Conservation (phyloP, 176 grass and related monocot genomes). For the Saccharum officinarum region DNA sequence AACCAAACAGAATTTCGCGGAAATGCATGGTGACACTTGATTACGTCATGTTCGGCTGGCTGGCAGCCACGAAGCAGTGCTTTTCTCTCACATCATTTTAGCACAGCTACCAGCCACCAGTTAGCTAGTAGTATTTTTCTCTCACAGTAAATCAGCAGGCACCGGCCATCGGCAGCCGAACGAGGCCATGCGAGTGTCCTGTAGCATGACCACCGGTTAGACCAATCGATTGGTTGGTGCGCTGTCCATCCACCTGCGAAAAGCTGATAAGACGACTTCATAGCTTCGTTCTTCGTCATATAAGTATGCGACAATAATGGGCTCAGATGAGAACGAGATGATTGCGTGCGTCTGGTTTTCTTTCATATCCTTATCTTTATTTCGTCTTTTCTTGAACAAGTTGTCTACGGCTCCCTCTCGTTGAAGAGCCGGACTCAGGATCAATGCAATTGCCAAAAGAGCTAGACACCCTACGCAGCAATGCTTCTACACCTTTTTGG, state of each 20-base stretch:
- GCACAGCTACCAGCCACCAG: too few species aligned
- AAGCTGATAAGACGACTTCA: neutral
- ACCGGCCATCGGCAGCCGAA: too few species aligned
- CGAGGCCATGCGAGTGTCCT: neutral
- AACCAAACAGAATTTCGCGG: neutral
- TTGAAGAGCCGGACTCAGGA: too few species aligned
- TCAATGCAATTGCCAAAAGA: too few species aligned
- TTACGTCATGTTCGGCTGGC: too few species aligned
- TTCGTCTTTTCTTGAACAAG: conserved; percentile 18
- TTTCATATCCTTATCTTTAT: neutral
- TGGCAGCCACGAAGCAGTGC: too few species aligned
- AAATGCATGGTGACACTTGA: neutral
- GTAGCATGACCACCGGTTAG: neutral
- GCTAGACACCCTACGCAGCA: too few species aligned
- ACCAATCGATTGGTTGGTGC: neutral
- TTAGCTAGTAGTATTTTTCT: too few species aligned
- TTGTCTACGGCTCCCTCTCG: neutral
- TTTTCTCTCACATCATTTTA: too few species aligned
- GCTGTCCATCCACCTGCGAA: neutral
- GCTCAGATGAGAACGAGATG: neutral
- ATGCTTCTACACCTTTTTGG: too few species aligned
- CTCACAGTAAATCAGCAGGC: too few species aligned
- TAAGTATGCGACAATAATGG: too few species aligned
- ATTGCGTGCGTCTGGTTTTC: neutral
- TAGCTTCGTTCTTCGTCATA: neutral